Evolutionary conservation across 2,329 filamentous ascomycete species (phyloP).

Genomic region (Epichloe amarillans): DNA sequence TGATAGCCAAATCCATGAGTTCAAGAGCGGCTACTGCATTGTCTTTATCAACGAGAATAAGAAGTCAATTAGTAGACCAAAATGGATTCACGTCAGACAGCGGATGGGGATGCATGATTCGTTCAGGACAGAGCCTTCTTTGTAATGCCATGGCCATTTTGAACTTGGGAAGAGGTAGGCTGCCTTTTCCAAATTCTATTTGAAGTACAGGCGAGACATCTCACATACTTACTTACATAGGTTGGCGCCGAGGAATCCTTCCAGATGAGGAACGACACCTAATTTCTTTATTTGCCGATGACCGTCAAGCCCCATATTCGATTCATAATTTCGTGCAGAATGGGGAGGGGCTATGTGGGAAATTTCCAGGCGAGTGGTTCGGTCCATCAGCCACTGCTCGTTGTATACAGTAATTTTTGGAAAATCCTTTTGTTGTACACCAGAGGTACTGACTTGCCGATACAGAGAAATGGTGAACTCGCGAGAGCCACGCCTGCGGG

Average conservation of each 20-base stretch:
- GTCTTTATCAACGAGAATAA: conserved; percentile 73
- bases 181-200: neutral
- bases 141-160: conserved; percentile 71
- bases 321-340: conserved; percentile 90
- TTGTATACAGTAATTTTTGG: conserved; percentile 67
- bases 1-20: conserved; percentile 68
- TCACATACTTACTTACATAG: conserved; percentile 22
- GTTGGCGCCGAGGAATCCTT: conserved; percentile 58
- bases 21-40: conserved; percentile 57
- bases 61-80: conserved; percentile 65
- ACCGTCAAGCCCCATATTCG: conserved; percentile 75
- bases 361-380: conserved; percentile 96
- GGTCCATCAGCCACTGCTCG: conserved; percentile 90
- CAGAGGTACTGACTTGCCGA: neutral
- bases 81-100: conserved; percentile 82
- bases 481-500: conserved; percentile 51
- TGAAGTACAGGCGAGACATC: neutral
- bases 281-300: conserved; percentile 75
- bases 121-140: conserved; percentile 84
- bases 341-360: conserved; percentile 81
- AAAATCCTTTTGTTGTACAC: too few relatives aligned
- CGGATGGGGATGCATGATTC: conserved; percentile 98
- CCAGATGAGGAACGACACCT: conserved; percentile 53
- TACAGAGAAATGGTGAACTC: conserved; percentile 60
- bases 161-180: conserved; percentile 62